These are phyloP conservation scores for Hygrocybe punicea DNA, from an alignment of 768 basidiomycete genomes.

Conservation along the genomic window DNA sequence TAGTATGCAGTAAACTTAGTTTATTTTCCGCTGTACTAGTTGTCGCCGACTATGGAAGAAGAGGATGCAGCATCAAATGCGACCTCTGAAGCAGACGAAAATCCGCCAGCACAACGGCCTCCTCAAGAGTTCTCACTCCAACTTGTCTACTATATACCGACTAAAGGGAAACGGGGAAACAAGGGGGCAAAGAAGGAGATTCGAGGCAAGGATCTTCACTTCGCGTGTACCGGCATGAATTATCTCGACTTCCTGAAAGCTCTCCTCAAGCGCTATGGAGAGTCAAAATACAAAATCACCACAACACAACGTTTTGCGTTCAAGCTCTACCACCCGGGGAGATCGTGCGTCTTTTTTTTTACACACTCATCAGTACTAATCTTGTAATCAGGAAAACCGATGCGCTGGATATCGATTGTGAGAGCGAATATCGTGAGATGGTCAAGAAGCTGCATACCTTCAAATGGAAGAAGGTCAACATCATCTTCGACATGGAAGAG, in stretches of 20 bases:
- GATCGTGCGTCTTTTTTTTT: not conserved
- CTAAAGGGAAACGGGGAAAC: not conserved
- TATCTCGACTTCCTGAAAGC: not conserved
- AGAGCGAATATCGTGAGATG: not conserved
- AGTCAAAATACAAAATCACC: not conserved
- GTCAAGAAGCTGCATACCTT: not conserved
- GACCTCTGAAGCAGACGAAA: too few species aligned
- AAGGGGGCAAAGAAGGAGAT: not conserved
- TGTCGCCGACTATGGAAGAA: too few species aligned
- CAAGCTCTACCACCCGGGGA: not conserved
- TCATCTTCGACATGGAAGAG: not conserved
- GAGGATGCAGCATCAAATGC: too few species aligned
- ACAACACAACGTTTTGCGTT: not conserved
- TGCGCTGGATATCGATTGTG: not conserved
- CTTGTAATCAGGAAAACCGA: not conserved
- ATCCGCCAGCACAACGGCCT: not conserved
- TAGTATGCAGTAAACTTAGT: too few species aligned
- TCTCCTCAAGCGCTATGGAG: not conserved
- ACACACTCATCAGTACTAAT: not conserved
- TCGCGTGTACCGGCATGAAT: not conserved
- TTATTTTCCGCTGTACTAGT: too few species aligned
- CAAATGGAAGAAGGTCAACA: not conserved
- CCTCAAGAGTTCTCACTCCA: not conserved
- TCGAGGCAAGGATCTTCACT: not conserved
- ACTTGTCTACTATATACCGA: not conserved